Evolutionary conservation across 495 filamentous ascomycete species (phyloP), one percentile per base, ranked within the genome.

Genomic region (Lophiotrema nucula): DNA sequence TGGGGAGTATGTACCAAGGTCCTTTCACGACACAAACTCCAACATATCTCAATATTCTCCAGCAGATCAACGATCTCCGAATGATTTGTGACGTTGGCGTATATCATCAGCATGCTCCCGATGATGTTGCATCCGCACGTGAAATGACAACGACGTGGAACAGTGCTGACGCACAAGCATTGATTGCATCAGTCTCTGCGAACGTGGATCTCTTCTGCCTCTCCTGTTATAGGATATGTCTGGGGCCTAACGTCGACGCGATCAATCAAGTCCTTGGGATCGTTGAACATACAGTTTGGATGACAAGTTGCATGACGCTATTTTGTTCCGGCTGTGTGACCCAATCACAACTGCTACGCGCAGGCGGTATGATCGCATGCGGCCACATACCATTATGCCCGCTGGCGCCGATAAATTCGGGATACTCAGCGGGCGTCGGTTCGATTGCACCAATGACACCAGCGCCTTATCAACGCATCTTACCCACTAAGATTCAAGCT

Each of bases 71-170:
- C 11, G 26, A 37, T 6, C 37, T 60, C 26, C 49, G 57, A 23
- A n/a, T 47, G 25, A 26, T 60, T n/a, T 60, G 57, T 15, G 49
- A 60, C 23, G 18, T 60, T 1, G 57, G 56, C 3, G 26, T 55
- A 19, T 42, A 55, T 24, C 39, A n/a, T n/a, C n/a, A n/a, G n/a
- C n/a, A n/a, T n/a, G n/a, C n/a, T n/a, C n/a, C n/a, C n/a, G n/a
- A n/a, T n/a, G n/a, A n/a, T n/a, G n/a, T n/a, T n/a, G n/a, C n/a
- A n/a, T n/a, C n/a, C n/a, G n/a, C 31, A 35, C 8, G 15, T 35
- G 15, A 35, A 8, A 35, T 15, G 31, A 8, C 31, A 8, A 35
- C 8, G 31, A 35, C 31, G 31, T 15, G 42, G 16, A 16, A 47
- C 13, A 48, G 18, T 11, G 12, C 16, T 2, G 16, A 37, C 19